A percentile compares a stretch with the other conserved stretches of the same genome.
phyloP scores from a whole-genome alignment of 495 filamentous ascomycete genomes.

The Tetracladium marchalianum region DNA sequence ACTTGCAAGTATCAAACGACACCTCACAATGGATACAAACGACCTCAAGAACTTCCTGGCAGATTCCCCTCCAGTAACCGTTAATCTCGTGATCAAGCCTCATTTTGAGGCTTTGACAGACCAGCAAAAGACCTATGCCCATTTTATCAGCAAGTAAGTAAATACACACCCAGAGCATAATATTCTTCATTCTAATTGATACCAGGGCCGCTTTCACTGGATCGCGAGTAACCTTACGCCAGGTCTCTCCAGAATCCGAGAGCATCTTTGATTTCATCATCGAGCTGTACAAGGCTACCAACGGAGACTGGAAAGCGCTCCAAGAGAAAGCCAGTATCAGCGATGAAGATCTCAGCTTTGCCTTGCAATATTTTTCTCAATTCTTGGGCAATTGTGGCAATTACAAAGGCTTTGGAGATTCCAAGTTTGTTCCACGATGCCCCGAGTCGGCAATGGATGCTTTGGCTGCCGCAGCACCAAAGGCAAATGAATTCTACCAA shows the following conservation, averaged over 20 bases:
- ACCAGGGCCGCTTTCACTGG: slow-evolving; percentile 75
- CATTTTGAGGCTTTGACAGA: slow-evolving; percentile 80
- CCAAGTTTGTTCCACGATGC: slow-evolving; percentile 85
- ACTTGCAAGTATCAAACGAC: slow-evolving; percentile 11
- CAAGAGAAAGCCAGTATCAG: slow-evolving; percentile 59
- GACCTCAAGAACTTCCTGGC: slow-evolving; percentile 63
- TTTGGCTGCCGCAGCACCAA: slow-evolving; percentile 53
- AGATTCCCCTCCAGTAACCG: slow-evolving; percentile 80
- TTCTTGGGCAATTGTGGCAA: slow-evolving; percentile 90
- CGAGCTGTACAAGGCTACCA: slow-evolving; percentile 57
- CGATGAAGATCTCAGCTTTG: slow-evolving; percentile 57
- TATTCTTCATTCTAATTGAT: neutral
- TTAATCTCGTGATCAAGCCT: slow-evolving; percentile 74
- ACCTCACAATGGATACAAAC: slow-evolving; percentile 17
- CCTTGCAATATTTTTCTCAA: slow-evolving; percentile 79
- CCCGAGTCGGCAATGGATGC: slow-evolving; percentile 54
- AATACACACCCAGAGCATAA: neutral
- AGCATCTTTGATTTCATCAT: slow-evolving; percentile 78
- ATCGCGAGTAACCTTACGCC: slow-evolving; percentile 74
- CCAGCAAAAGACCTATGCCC: slow-evolving; percentile 79
- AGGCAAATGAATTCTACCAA: slow-evolving; percentile 54
- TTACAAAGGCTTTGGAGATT: slow-evolving; percentile 93
- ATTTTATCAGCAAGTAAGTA: slow-evolving; percentile 74
- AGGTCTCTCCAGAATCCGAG: slow-evolving; percentile 85
- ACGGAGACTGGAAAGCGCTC: slow-evolving; percentile 71